Evolutionary conservation across 768 basidiomycete genomes (phyloP), one percentile per base, ranked within the genome.

Genomic region (Dioszegia aurantiaca): DNA sequence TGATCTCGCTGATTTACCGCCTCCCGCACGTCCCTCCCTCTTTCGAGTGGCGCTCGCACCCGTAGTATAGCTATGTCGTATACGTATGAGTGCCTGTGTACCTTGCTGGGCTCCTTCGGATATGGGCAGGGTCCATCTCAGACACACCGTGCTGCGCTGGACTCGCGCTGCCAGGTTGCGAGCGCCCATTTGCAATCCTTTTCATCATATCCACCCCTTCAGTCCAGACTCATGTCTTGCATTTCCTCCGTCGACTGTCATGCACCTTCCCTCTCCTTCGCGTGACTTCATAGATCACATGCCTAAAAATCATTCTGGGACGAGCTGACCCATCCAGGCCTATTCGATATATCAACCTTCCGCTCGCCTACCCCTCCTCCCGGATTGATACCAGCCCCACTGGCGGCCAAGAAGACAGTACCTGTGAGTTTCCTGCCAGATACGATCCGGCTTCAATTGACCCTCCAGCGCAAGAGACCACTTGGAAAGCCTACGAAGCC

Each of bases 301-400:
- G n/a, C n/a, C n/a, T n/a, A 42, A 42, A n/a, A 8, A 42, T 14
- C 8, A n/a, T 19, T n/a, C n/a, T n/a, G n/a, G n/a, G n/a, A n/a
- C n/a, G n/a, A 28, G 47, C 57, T 63, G 49, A 56, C 52, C 19
- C 8, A 23, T 19, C 10, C 43, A 70, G 69, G 62, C 45, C 60
- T 48, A 4, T 64, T 63, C 55, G 69, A 70, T 33, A 54, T 70
- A 30, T 36, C 52, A 4, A 65, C 59, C 9, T 62, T 67, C 53
- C 59, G 49, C 14, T 70, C 69, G 0, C 69, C 69, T 1, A 58
- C 63, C 3, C 69, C 69, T 2, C 66, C 66, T 1, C 59, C 58
- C 12, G 68, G 65, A 5, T 23, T 61, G 21, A 53, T 53, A 16
- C 51, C 51, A 1, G 51, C 27, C 17, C 44, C 46, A 39, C 17